A percentile compares a stretch with the other conserved stretches of the same genome.
Conservation (phyloP, 176 grass and related monocot genomes). For the Bolboschoenus planiculmis region DNA sequence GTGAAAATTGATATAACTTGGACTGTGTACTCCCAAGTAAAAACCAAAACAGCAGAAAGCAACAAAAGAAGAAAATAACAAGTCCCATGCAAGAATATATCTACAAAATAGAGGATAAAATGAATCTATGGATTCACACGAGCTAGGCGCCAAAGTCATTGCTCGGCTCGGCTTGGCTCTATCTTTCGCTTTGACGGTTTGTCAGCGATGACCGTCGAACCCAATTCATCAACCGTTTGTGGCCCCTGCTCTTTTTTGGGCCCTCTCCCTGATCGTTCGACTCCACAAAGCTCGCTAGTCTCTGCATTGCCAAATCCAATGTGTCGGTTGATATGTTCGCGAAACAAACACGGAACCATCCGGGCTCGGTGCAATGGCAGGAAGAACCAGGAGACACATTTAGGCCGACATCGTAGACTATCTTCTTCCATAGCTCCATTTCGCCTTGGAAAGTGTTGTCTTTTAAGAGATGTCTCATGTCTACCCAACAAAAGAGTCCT, state of each 20-base stretch:
- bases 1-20: conserved; percentile 14
- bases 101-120: not conserved
- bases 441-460: conserved; percentile 46
- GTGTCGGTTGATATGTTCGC: conserved; percentile 86
- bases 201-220: not conserved
- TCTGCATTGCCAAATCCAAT: conserved; percentile 51
- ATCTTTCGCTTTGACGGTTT: not conserved
- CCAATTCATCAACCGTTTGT: conserved; percentile 11
- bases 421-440: conserved; percentile 90
- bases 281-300: conserved; percentile 45
- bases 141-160: no score
- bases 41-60: conserved; percentile 1
- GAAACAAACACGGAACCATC: conserved; percentile 93
- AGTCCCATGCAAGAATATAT: not conserved
- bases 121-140: not conserved
- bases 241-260: not conserved
- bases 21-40: not conserved
- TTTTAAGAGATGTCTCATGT: conserved; percentile 49
- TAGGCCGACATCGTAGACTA: conserved; percentile 68
- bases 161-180: no score
- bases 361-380: conserved; percentile 86
- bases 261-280: not conserved
- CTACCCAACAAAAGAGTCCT: conserved; percentile 87
- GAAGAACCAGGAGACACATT: conserved; percentile 86
- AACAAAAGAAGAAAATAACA: not conserved